Evolutionary conservation across 2,329 filamentous ascomycete genomes (phyloP), one percentile per base, ranked within the genome.

Genomic region (Raffaelea albimanens): DNA sequence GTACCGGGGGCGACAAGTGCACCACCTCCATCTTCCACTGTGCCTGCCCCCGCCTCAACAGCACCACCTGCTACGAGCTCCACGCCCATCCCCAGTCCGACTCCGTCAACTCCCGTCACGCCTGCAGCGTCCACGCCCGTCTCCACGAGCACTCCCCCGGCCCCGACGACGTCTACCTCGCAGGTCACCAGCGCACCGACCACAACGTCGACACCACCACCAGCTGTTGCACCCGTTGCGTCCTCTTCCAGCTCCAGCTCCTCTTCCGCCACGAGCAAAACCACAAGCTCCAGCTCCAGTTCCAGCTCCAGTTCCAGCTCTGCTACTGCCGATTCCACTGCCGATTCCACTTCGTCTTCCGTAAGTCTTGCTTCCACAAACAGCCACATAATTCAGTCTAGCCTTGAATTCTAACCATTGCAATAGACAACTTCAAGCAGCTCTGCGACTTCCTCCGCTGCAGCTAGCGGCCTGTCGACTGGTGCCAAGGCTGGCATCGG

Each of bases 401-500:
- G n/a, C n/a, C n/a, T n/a, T n/a, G 34, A 38, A n/a, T 19, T 16
- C 18, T 34, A 9, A 2, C 20, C 25, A 8, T 40, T 19, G 13
- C 19, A 42, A 2, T 45, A 47, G 25, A 22, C 40, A 14, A 38
- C n/a, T 2, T 49, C 44, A 8, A n/a, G 25, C 4, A 34, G 23
- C 22, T 18, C 46, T 2, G 34, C 49, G 1, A 25, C 50, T 13
- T 19, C 50, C 2, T n/a, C 46, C 3, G 40, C 48, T 14, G 18
- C 5, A 8, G 13, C 5, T 16, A 16, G 5, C 5, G 34, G 34
- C 18, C 51, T 55, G 7, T 49, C 54, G 2, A 16, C 43, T 0
- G 54, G 52, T 8, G 54, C 53, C 38, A 55, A 56, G 48, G 54
- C 52, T 1, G 54, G 54, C 16, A 55, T 56, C n/a, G 54, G 54